Percentiles rank a stretch among this genome's conserved stretches.
These are phyloP conservation scores for Durio zibethinus DNA, from an alignment of 345 rosid genomes.

Conservation along the genomic window DNA sequence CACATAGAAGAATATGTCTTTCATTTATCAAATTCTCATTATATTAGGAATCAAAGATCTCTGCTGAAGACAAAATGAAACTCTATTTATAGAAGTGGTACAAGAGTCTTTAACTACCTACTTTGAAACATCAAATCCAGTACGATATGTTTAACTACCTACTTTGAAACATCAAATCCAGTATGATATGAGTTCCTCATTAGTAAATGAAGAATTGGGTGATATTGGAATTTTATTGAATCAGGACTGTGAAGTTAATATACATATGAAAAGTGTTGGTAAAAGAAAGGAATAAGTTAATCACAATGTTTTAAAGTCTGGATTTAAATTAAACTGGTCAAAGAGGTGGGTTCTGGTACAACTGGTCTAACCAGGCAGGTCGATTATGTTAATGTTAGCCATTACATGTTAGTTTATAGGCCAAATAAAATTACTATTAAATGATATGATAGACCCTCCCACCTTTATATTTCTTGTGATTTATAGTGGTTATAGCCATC, in stretches of 20 bases:
- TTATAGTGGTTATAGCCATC: neutral
- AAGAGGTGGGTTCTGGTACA: neutral
- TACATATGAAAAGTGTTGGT: neutral
- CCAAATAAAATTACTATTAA: too few relatives aligned
- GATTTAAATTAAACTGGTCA: neutral
- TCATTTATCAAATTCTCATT: neutral
- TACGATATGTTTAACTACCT: too few relatives aligned
- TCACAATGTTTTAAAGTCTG: neutral
- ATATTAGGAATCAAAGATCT: neutral
- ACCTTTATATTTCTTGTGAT: neutral
- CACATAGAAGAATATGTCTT: neutral
- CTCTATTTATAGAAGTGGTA: neutral
- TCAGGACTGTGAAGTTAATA: neutral
- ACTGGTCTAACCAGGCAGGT: neutral
- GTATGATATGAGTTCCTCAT: neutral
- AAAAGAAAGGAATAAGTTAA: too few relatives aligned
- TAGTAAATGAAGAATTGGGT: neutral
- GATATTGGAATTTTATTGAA: neutral
- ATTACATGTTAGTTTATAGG: neutral
- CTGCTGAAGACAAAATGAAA: neutral
- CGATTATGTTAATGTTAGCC: neutral
- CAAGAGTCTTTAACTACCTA: neutral
- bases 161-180: neutral
- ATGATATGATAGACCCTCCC: neutral
- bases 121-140: too few relatives aligned